Evolutionary conservation across 176 grass and related monocot species (phyloP).

Genomic region (Aegilops longissima): DNA sequence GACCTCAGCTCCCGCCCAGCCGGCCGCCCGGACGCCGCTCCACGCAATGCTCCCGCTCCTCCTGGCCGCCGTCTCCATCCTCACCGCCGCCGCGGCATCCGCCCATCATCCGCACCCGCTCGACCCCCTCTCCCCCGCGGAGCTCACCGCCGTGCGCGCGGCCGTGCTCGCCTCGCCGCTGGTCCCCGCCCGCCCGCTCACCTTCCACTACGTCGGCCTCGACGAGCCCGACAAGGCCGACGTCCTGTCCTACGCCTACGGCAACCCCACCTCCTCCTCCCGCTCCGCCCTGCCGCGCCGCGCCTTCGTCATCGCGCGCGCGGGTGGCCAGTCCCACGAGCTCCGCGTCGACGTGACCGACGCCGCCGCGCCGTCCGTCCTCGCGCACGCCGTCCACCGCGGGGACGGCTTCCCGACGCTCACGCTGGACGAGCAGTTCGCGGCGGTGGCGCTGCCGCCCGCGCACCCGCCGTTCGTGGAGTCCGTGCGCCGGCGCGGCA

Average conservation of each 20-base stretch:
- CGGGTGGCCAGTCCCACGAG: conserved; percentile 50
- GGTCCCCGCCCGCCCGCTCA: conserved; percentile 26
- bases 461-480: conserved; percentile 54
- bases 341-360: conserved; percentile 35
- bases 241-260: conserved; percentile 43
- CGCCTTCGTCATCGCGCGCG: conserved; percentile 54
- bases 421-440: conserved; percentile 48
- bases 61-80: neutral
- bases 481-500: conserved; percentile 38
- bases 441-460: conserved; percentile 35
- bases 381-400: conserved; percentile 38
- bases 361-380: conserved; percentile 1
- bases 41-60: conserved; percentile 23
- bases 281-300: neutral
- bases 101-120: conserved; percentile 37
- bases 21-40: neutral
- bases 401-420: conserved; percentile 50
- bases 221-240: conserved; percentile 75
- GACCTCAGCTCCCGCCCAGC: neutral
- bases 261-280: neutral
- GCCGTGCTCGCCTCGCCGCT: conserved; percentile 42
- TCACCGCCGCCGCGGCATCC: neutral
- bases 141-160: conserved; percentile 33
- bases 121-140: conserved; percentile 51
- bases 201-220: conserved; percentile 84